These are phyloP conservation scores for Geotrichum aggregatum DNA, from an alignment of 1,139 yeast genomes.

Conservation along the genomic window DNA sequence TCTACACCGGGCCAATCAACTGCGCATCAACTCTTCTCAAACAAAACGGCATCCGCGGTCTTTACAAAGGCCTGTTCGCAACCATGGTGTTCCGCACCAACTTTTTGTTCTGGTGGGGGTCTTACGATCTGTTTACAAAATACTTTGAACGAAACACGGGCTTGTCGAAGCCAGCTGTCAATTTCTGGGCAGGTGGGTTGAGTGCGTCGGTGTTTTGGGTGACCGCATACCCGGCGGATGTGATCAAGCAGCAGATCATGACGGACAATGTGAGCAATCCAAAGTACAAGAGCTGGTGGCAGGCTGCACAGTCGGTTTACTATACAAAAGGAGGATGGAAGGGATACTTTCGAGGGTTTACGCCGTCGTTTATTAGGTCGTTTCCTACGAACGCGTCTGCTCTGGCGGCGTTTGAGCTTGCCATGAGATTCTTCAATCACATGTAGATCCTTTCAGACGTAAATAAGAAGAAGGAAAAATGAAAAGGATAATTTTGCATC, in stretches of 20 bases:
- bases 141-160: conserved; percentile 62
- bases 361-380: conserved; percentile 57
- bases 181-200: conserved; percentile 89
- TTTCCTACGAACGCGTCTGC: conserved; percentile 96
- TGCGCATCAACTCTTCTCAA: conserved; percentile 50
- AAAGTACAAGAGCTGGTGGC: conserved; percentile 64
- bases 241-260: conserved; percentile 81
- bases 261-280: conserved; percentile 73
- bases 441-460: conserved; percentile 2
- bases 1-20: conserved; percentile 75
- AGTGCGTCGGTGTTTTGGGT: conserved; percentile 84
- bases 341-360: conserved; percentile 77
- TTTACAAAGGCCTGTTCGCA: conserved; percentile 76
- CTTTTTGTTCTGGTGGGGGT: conserved; percentile 92
- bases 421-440: conserved; percentile 52
- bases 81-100: conserved; percentile 85
- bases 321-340: conserved; percentile 51
- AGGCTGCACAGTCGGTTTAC: conserved; percentile 68
- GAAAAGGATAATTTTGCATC: neutral
- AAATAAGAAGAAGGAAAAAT: neutral
- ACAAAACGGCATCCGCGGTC: conserved; percentile 61
- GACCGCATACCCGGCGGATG: conserved; percentile 86
- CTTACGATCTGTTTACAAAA: conserved; percentile 72
- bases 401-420: conserved; percentile 82
- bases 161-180: conserved; percentile 62